Conservation (phyloP, 2,329 filamentous ascomycete genomes). For the Apiospora arundinis region DNA sequence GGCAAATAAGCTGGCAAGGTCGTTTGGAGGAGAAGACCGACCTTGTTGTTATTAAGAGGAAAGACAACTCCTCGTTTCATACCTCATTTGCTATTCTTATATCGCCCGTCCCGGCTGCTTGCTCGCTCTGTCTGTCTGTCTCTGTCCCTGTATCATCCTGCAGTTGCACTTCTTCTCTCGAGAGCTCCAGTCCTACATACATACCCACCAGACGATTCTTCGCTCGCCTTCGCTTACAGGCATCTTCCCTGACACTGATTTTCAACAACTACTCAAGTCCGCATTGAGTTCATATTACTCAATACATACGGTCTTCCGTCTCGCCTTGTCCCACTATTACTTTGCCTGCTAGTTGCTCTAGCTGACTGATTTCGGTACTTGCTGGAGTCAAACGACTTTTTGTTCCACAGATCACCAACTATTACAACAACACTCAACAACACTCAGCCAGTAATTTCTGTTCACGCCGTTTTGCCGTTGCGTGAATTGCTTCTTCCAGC, state of each 20-base stretch:
- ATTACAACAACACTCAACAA: neutral
- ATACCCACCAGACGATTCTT: neutral
- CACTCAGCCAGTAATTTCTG: neutral
- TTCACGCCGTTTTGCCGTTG: neutral
- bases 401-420: slow-evolving; percentile 13
- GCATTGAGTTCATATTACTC: slow-evolving; percentile 11
- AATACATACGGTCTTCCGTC: slow-evolving; percentile 9
- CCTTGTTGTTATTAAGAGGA: neutral
- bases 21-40: neutral
- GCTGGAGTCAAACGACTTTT: slow-evolving; percentile 3
- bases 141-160: neutral
- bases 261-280: slow-evolving; percentile 13
- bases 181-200: neutral
- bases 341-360: neutral
- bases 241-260: slow-evolving; percentile 21
- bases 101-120: neutral
- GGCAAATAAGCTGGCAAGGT: slow-evolving; percentile 8
- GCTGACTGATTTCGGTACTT: slow-evolving; percentile 8
- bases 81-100: neutral
- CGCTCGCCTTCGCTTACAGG: neutral
- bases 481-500: neutral
- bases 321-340: slow-evolving; percentile 11
- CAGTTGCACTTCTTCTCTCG: slow-evolving; percentile 2
- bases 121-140: no score
- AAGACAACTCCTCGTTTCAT: slow-evolving; percentile 5